These are phyloP conservation scores for Saccharomyces pastorianus DNA, from an alignment of 1,139 yeast species.

Conservation along the genomic window DNA sequence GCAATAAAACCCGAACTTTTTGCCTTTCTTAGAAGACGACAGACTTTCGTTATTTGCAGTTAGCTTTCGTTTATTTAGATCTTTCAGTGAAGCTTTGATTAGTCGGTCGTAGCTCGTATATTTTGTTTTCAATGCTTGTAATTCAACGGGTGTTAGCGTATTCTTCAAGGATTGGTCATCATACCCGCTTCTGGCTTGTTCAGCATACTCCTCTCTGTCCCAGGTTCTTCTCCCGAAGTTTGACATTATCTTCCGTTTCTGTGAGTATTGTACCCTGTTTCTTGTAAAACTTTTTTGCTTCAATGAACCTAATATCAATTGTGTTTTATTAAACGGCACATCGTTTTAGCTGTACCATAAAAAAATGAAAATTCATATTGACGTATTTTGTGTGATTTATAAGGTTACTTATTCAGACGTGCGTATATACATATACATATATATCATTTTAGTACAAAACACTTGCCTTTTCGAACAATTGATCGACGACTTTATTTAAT, in stretches of 20 bases:
- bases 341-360: not conserved
- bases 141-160: constrained; percentile 12
- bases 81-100: constrained; percentile 34
- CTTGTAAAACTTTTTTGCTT: not conserved
- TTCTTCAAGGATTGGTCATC: constrained; percentile 9
- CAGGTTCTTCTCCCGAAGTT: constrained; percentile 58
- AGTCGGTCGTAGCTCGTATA: constrained; percentile 21
- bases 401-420: not conserved
- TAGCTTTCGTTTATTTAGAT: constrained; percentile 40
- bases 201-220: constrained; percentile 59
- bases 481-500: constrained; percentile 82
- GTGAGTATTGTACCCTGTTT: not conserved
- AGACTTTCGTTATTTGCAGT: constrained; percentile 32
- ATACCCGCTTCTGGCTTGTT: constrained; percentile 34
- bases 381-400: not conserved
- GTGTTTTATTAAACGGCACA: not conserved
- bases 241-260: constrained; percentile 11
- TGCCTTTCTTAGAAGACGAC: constrained; percentile 42
- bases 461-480: constrained; percentile 88
- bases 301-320: not conserved
- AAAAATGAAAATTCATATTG: not conserved
- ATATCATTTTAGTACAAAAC: constrained; percentile 43
- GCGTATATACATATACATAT: not conserved
- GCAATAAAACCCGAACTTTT: constrained; percentile 76
- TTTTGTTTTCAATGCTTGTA: constrained; percentile 17